Evolutionary conservation across 257 asterid genomes (phyloP), one percentile per base, ranked within the genome.

Genomic region (Rehmannia glutinosa): DNA sequence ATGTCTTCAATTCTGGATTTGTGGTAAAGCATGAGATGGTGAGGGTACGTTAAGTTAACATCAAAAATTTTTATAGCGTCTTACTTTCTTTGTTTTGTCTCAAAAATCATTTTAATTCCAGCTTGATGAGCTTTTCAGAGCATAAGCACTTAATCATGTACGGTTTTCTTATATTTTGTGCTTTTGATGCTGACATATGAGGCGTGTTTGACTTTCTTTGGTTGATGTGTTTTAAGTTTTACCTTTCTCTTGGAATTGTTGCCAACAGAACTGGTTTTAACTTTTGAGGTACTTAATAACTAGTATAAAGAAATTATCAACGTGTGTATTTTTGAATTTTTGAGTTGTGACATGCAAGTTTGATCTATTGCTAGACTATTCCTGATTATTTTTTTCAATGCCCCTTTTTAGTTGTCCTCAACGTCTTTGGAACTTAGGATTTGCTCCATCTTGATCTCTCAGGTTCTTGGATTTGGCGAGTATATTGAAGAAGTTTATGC

Each of bases 381-480:
- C n/a, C n/a, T n/a, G n/a, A n/a, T n/a, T 51, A 10, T 47, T 47
- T 12, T 24, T 20, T 10, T 23, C 27, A 3, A 49, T 30, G 8
- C 4, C 32, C 21, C 15, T 11, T 46, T 38, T 42, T 43, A 33
- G 20, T 51, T 24, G 12, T 67, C 49, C 30, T 66, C 49, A 15
- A 62, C 25, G 50, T 13, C 42, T 20, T n/a, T 8, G 30, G 36
- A 64, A 58, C 63, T 55, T 50, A 25, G 27, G 54, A 35, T 19
- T 62, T 73, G 24, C 50, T 60, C 51, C 60, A 47, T 46, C 52
- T 1, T 52, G 42, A 30, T 64, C 32, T 52, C 62, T 68, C 87
- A 91, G 97, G 96, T 85, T 72, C 96, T 94, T 78, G 99, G 99
- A 53, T 94, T 94, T 60, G 88, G 95, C 71, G 97, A 91, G 42